phyloP scores from a whole-genome alignment of 164 flowering plant genomes.

The Macadamia tetraphylla region DNA sequence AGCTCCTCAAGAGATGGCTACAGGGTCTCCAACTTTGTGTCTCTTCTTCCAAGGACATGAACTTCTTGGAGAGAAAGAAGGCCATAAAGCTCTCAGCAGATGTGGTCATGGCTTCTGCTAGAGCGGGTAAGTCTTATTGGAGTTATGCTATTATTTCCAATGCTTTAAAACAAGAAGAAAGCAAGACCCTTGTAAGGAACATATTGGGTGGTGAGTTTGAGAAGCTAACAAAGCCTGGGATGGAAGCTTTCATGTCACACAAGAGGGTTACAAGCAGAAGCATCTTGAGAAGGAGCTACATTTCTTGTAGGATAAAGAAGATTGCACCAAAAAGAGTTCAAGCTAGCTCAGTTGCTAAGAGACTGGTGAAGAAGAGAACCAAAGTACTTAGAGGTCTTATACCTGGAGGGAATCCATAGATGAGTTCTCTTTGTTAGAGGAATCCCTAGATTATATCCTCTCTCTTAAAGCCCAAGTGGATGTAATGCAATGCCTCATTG shows the following conservation, averaged over 20 bases:
- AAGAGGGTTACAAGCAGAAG: conserved; percentile 34
- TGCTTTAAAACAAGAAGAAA: conserved; percentile 20
- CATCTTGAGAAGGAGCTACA: conserved; percentile 38
- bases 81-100: conserved; percentile 71
- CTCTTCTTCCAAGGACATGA: conserved; percentile 25
- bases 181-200: conserved; percentile 21
- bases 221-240: conserved; percentile 8
- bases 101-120: conserved; percentile 66
- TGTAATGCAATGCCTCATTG: conserved; percentile 57
- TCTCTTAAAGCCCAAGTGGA: conserved; percentile 67
- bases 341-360: conserved; percentile 44
- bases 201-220: conserved; percentile 25
- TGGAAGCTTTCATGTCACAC: conserved; percentile 2
- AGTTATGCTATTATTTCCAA: conserved; percentile 60
- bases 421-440: conserved; percentile 42
- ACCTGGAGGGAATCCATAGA: conserved; percentile 67
- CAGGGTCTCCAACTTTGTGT: conserved; percentile 14
- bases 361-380: conserved; percentile 49
- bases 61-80: conserved; percentile 45
- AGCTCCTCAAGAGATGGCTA: conserved; percentile 18
- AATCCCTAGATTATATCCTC: conserved; percentile 68
- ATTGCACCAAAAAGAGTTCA: conserved; percentile 2
- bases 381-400: conserved; percentile 46
- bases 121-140: conserved; percentile 52
- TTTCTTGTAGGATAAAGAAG: conserved; percentile 13